Evolutionary conservation across 345 rosid genomes (phyloP).

Genomic region (Geranium rotundifolium): DNA sequence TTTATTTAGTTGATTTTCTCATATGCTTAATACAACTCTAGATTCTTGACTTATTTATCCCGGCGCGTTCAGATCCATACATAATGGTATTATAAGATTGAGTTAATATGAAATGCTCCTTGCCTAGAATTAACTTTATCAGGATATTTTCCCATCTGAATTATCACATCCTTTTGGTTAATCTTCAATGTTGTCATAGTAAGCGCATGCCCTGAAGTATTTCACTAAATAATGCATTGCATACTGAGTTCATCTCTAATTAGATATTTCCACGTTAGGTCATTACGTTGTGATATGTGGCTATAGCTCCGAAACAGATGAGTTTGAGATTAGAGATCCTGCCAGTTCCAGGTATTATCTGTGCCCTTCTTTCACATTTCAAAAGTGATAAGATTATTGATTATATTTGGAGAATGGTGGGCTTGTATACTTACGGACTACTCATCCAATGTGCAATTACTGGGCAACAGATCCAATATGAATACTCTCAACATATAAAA

Average conservation of each 20-base stretch:
- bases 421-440: not conserved
- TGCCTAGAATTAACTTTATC: not conserved
- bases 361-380: not conserved
- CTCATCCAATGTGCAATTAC: not conserved
- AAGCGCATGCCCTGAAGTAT: not conserved
- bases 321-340: constrained; percentile 96
- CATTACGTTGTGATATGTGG: constrained; percentile 88
- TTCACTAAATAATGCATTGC: not conserved
- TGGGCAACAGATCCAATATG: not conserved
- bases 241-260: not conserved
- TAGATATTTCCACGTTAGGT: constrained; percentile 29
- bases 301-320: constrained; percentile 59
- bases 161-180: not conserved
- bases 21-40: not conserved
- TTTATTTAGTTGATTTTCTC: not conserved
- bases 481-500: not conserved
- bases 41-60: not conserved
- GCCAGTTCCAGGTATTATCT: constrained; percentile 66
- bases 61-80: not conserved
- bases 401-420: not conserved
- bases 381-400: not conserved
- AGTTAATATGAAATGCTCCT: not conserved
- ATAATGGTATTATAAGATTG: not conserved
- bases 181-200: not conserved
- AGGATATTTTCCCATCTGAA: not conserved